Evolutionary conservation across 2,329 filamentous ascomycete genomes (phyloP).

Genomic region (Pseudopyrenochaeta lycopersici): DNA sequence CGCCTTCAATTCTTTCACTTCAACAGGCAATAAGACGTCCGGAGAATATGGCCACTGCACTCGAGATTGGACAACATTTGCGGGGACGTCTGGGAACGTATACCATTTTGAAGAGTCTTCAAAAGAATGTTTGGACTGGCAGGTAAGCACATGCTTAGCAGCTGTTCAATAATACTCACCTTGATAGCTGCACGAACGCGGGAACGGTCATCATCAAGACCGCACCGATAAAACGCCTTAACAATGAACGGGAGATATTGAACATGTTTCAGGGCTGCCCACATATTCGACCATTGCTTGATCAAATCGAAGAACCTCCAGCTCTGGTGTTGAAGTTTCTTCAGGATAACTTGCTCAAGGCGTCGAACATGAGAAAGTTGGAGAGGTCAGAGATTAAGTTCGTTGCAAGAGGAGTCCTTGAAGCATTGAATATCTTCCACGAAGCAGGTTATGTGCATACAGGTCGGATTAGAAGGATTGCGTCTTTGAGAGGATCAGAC

Average conservation of each 20-base stretch:
- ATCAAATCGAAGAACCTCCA: constrained; percentile 26
- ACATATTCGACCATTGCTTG: constrained; percentile 24
- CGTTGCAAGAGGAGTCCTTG: constrained; percentile 14
- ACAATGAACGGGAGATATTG: constrained; percentile 27
- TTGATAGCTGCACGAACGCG: constrained; percentile 9
- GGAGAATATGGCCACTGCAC: background rate
- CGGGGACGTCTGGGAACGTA: constrained; percentile 7
- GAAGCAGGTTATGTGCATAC: constrained; percentile 30
- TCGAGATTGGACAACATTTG: constrained; percentile 8
- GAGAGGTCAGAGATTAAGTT: constrained; percentile 9
- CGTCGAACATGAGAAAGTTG: constrained; percentile 15
- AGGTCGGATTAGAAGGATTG: constrained; percentile 9
- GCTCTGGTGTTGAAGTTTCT: constrained; percentile 30
- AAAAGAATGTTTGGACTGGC: constrained; percentile 13
- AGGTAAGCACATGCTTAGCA: constrained; percentile 7
- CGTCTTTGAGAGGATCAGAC: constrained; percentile 3
- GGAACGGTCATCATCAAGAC: constrained; percentile 27
- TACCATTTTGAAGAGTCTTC: constrained; percentile 10
- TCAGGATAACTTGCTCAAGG: constrained; percentile 21
- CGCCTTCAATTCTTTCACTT: too few relatives aligned
- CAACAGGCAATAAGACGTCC: too few relatives aligned
- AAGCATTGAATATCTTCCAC: constrained; percentile 27
- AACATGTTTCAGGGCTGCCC: constrained; percentile 17
- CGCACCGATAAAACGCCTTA: constrained; percentile 18
- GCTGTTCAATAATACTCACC: constrained; percentile 6